phyloP scores from a whole-genome alignment of 345 rosid species.

The Gossypium anomalum region DNA sequence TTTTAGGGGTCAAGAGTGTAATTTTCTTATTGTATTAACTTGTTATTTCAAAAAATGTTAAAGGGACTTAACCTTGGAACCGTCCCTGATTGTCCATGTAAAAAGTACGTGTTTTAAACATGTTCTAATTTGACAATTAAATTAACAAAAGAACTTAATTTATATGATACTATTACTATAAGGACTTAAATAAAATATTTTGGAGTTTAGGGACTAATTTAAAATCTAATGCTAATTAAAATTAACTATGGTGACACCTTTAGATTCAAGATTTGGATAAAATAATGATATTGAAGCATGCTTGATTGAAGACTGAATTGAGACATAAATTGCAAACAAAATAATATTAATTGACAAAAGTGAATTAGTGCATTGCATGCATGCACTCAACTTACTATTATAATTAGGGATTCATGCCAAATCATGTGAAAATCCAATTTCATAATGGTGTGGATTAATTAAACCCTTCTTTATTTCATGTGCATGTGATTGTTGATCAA shows the following conservation, averaged over 20 bases:
- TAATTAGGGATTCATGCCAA: slow-evolving; percentile 8
- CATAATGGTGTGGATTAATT: background rate
- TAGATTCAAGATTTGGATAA: background rate
- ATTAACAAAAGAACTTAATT: no score
- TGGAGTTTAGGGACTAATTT: no score
- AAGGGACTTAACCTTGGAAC: no score
- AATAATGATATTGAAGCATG: background rate
- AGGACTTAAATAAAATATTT: no score
- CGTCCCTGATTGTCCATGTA: no score
- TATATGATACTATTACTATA: no score
- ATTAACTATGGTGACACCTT: background rate
- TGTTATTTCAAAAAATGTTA: no score
- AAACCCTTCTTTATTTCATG: background rate
- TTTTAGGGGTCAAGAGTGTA: no score
- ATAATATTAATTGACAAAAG: background rate
- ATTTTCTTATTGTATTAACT: no score
- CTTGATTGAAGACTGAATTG: background rate
- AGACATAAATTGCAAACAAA: background rate
- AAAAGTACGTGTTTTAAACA: no score
- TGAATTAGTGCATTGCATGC: background rate
- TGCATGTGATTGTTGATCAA: background rate
- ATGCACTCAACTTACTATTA: background rate
- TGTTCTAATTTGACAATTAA: no score
- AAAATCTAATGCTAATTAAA: no score
- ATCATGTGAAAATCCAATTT: background rate